Evolutionary conservation across 495 filamentous ascomycete species (phyloP), one percentile per base, ranked within the genome.

Genomic region (Pseudotulostoma volvatum): DNA sequence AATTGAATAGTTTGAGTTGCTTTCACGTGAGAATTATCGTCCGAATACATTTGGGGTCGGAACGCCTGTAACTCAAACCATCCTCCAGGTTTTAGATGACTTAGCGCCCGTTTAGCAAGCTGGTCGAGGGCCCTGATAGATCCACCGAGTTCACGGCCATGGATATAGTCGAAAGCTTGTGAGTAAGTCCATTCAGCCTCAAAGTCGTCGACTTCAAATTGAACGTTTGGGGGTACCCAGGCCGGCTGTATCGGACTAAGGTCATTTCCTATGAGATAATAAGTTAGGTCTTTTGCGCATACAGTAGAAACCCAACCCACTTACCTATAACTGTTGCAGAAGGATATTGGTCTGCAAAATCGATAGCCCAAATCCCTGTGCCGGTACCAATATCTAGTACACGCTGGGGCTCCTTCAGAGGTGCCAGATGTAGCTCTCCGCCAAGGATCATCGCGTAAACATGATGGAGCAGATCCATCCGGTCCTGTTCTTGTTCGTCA

Each of bases 41-140:
- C 60, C 18, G 69, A 67, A 37, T 57, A 56, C 2, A 64, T 61
- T 33, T 51, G 61, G 36, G 70, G 59, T 20, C 54, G 43, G 18
- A 71, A 64, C 43, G 76, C 70, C 38, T 72, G 67, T 33, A 76
- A 55, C 48, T 82, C 77, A 38, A 78, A 56, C 56, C 73, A 81
- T 44, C 71, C 77, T 16, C 79, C 77, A 2, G 79, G 78, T 37
- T 69, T 70, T 9, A 76, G 49, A 46, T 54, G 44, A 18, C 48
- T 46, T 37, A 44, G 57, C n/a, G 44, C 47, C 40, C 53, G 48
- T 9, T 42, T 30, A 23, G 60, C 45, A 18, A 65, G 23, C 4
- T 11, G 19, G 25, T 36, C 38, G 32, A 40, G 77, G 46, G 70
- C 62, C 4, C 43, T 45, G 50, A 70, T 65, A 44, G 55, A 59